These are phyloP conservation scores for Lecanosticta acicola DNA, from an alignment of 2,329 filamentous ascomycete species.

Conservation along the genomic window DNA sequence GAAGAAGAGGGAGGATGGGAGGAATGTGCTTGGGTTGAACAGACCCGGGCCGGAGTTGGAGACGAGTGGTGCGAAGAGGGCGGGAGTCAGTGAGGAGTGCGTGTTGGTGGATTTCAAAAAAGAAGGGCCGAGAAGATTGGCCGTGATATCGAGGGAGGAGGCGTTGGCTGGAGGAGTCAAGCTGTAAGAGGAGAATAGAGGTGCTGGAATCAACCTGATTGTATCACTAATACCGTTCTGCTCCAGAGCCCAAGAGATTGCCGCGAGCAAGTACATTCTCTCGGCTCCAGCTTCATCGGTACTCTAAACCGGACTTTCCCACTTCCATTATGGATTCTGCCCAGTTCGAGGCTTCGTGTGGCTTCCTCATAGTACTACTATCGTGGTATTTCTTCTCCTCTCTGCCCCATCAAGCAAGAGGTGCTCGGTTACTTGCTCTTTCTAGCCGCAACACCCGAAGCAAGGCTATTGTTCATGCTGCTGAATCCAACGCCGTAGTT, in stretches of 20 bases:
- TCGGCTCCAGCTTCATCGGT: too few relatives aligned
- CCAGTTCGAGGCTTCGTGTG: too few relatives aligned
- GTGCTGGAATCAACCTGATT: too few relatives aligned
- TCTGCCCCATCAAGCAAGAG: background rate
- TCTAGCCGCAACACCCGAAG: constrained; percentile 11
- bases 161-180: constrained; percentile 20
- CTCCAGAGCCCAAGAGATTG: too few relatives aligned
- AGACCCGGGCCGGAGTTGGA: constrained; percentile 53
- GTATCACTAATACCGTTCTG: too few relatives aligned
- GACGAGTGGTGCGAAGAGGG: constrained; percentile 35
- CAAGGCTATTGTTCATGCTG: constrained; percentile 16
- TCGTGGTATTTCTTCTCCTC: background rate
- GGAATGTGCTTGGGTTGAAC: constrained; percentile 50
- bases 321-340: too few relatives aligned
- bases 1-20: constrained; percentile 43
- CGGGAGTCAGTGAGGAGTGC: constrained; percentile 50
- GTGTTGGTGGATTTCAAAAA: constrained; percentile 53
- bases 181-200: too few relatives aligned
- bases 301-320: too few relatives aligned
- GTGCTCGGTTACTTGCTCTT: constrained; percentile 13
- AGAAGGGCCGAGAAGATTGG: constrained; percentile 52
- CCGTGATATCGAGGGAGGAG: constrained; percentile 44
- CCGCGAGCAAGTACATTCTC: too few relatives aligned
- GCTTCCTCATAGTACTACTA: too few relatives aligned
- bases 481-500: constrained; percentile 43